Percentiles rank a stretch among this genome's conserved stretches.
phyloP scores from a whole-genome alignment of 2,329 filamentous ascomycete genomes.

The Phoma sp. region DNA sequence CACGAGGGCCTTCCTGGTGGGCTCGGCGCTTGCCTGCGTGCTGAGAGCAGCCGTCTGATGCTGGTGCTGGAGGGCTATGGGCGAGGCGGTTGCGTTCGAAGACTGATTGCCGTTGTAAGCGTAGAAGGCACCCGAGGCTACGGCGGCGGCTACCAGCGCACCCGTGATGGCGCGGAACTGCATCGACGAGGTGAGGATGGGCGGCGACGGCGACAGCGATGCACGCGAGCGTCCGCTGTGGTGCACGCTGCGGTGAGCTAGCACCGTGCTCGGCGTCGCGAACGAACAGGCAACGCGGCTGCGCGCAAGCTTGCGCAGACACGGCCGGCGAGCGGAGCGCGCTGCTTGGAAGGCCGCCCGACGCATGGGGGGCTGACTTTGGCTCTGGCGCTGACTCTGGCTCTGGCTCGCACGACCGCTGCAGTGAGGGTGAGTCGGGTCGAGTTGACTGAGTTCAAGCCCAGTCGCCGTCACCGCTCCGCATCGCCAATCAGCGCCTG shows the following conservation, averaged over 20 bases:
- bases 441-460: background rate
- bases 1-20: conserved; percentile 71
- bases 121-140: conserved; percentile 78
- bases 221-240: conserved; percentile 45
- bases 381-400: background rate
- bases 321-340: conserved; percentile 70
- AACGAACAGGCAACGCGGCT: conserved; percentile 37
- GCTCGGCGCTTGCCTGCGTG: conserved; percentile 54
- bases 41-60: conserved; percentile 33
- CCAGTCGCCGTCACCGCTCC: background rate
- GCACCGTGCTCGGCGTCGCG: conserved; percentile 48
- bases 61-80: conserved; percentile 30
- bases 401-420: background rate
- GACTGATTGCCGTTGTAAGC: conserved; percentile 61
- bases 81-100: conserved; percentile 24
- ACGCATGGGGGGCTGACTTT: conserved; percentile 64
- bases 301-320: conserved; percentile 65
- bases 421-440: background rate
- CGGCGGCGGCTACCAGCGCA: conserved; percentile 70
- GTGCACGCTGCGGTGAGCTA: conserved; percentile 55
- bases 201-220: conserved; percentile 30
- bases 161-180: conserved; percentile 71
- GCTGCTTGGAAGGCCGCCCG: conserved; percentile 71
- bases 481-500: conserved; percentile 4
- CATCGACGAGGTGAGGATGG: conserved; percentile 72